phyloP scores from a whole-genome alignment of 768 basidiomycete genomes.

The Cantharellus cinnabarinus region DNA sequence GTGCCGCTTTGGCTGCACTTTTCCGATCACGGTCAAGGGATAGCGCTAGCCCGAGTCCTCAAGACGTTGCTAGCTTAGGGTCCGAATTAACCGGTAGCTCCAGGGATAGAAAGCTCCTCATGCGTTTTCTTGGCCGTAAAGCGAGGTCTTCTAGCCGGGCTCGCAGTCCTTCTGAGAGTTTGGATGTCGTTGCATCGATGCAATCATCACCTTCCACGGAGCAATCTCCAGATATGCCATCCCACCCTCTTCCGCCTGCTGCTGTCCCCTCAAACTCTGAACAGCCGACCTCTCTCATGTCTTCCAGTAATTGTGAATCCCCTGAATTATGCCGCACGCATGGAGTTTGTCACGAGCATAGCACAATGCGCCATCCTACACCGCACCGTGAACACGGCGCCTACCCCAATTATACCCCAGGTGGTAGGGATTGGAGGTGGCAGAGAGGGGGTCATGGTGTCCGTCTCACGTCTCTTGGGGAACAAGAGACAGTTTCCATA shows the following conservation, averaged over 20 bases:
- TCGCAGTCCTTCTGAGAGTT: not conserved
- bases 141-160: not conserved
- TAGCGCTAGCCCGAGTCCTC: not conserved
- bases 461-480: no score
- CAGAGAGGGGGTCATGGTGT: slow-evolving; percentile 16
- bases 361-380: slow-evolving; percentile 31
- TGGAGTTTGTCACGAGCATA: slow-evolving; percentile 9
- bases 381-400: slow-evolving; percentile 35
- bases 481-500: not conserved
- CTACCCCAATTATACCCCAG: slow-evolving; percentile 57
- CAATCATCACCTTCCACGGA: not conserved
- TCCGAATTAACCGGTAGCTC: no score
- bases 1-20: not conserved
- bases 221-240: not conserved
- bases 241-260: not conserved
- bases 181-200: not conserved
- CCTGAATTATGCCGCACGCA: not conserved
- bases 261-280: not conserved
- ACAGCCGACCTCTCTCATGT: not conserved
- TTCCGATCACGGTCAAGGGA: not conserved
- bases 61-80: not conserved
- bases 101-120: no score
- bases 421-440: slow-evolving; percentile 39
- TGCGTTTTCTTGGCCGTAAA: not conserved
- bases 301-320: not conserved